These are phyloP conservation scores for Aspergillus sp. DNA, from an alignment of 2,329 filamentous ascomycete genomes.

Conservation along the genomic window DNA sequence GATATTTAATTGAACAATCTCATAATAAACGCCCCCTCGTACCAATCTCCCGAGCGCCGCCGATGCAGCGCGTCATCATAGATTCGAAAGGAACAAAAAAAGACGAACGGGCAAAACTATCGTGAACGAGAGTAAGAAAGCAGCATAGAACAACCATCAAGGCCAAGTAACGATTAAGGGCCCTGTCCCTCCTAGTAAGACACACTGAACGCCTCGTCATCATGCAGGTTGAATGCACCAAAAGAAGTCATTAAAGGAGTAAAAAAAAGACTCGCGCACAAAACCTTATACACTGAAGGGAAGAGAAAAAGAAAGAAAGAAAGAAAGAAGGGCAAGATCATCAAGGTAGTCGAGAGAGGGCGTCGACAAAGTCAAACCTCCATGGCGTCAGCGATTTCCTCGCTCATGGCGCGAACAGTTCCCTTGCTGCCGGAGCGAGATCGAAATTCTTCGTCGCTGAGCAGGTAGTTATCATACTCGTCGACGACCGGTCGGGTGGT, in stretches of 20 bases:
- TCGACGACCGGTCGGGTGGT: slow-evolving; percentile 32
- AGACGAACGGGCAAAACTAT: not conserved
- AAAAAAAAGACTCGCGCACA: slow-evolving; percentile 4
- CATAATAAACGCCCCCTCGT: slow-evolving; percentile 34
- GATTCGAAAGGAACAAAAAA: not conserved
- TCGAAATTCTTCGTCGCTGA: slow-evolving; percentile 46
- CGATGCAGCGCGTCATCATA: slow-evolving; percentile 10
- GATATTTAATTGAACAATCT: not conserved
- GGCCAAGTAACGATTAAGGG: slow-evolving; percentile 27
- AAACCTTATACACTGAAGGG: slow-evolving; percentile 20
- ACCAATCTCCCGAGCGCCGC: slow-evolving; percentile 31
- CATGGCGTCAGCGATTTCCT: slow-evolving; percentile 55
- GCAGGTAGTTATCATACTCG: slow-evolving; percentile 44
- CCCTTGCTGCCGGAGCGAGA: slow-evolving; percentile 43
- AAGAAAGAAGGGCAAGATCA: slow-evolving; percentile 7
- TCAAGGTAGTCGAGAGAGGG: slow-evolving; percentile 13
- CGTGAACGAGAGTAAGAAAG: not conserved
- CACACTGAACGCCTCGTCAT: slow-evolving; percentile 22
- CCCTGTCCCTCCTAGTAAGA: slow-evolving; percentile 12
- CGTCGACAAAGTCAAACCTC: slow-evolving; percentile 42
- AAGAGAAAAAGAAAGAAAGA: not conserved
- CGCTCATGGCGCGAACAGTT: slow-evolving; percentile 52
- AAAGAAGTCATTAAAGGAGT: slow-evolving; percentile 12
- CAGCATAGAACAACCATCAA: not conserved
- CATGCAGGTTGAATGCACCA: slow-evolving; percentile 26